Evolutionary conservation across 306 rosid species (phyloP).

Genomic region (Vachellia collinsii): DNA sequence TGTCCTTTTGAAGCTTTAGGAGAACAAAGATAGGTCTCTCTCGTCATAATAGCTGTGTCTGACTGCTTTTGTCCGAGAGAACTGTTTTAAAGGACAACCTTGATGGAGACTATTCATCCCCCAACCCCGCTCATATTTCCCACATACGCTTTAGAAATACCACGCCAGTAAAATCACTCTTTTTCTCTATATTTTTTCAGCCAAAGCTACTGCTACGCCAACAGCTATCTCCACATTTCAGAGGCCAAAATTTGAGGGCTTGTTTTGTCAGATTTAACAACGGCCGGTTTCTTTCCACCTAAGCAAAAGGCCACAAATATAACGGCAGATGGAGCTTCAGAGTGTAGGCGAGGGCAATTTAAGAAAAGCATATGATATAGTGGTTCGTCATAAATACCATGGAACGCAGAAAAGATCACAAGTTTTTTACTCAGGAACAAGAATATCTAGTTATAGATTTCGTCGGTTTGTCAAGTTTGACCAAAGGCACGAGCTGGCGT

Average conservation of each 20-base stretch:
- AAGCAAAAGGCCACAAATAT: slow-evolving; percentile 5
- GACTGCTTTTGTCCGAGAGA: slow-evolving; percentile 88
- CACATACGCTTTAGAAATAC: slow-evolving; percentile 32
- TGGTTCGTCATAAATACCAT: slow-evolving; percentile 42
- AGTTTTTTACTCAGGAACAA: slow-evolving; percentile 51
- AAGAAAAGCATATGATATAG: slow-evolving; percentile 48
- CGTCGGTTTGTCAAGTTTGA: slow-evolving; percentile 62
- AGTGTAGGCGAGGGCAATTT: slow-evolving; percentile 32
- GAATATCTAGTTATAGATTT: slow-evolving; percentile 57
- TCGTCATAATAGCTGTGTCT: slow-evolving; percentile 86
- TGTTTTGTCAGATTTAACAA: slow-evolving; percentile 23
- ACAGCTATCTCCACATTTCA: neutral
- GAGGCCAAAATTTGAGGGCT: slow-evolving; percentile 11
- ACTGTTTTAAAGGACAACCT: slow-evolving; percentile 95
- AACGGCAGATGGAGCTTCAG: slow-evolving; percentile 34
- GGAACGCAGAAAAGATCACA: slow-evolving; percentile 38
- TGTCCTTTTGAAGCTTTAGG: slow-evolving; percentile 53
- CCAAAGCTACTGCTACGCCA: neutral
- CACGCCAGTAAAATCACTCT: neutral
- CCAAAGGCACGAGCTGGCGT: slow-evolving; percentile 46
- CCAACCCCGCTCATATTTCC: slow-evolving; percentile 67
- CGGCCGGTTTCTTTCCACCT: slow-evolving; percentile 34
- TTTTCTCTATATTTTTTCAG: no score
- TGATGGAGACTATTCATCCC: slow-evolving; percentile 83
- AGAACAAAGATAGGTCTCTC: slow-evolving; percentile 75